A percentile compares a stretch with the other conserved stretches of the same genome.
phyloP scores from a whole-genome alignment of 495 filamentous ascomycete genomes.

The Aspergillus funiculosus region DNA sequence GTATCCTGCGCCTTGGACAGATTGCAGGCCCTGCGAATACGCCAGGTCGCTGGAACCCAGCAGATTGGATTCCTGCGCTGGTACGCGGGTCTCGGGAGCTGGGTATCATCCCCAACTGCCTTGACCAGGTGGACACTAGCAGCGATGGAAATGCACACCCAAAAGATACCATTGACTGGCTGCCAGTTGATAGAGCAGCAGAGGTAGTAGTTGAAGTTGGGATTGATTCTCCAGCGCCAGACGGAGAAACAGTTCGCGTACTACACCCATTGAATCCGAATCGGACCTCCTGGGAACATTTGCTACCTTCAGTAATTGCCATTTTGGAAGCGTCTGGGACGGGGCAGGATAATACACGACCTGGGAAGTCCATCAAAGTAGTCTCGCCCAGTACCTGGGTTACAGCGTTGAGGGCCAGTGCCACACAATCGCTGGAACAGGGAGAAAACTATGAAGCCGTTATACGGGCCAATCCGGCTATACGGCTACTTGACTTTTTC shows the following conservation, averaged over 20 bases:
- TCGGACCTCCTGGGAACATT: not conserved
- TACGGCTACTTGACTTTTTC: conserved; percentile 6
- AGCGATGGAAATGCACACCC: no score
- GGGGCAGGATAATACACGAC: not conserved
- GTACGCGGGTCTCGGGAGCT: conserved; percentile 1
- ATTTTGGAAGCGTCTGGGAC: not conserved
- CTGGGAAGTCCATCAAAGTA: not conserved
- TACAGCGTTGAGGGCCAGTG: not conserved
- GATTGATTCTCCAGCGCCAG: not conserved
- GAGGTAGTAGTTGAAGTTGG: conserved; percentile 3
- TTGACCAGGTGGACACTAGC: not conserved
- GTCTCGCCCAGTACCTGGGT: not conserved
- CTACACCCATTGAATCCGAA: conserved; percentile 2
- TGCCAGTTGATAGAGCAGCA: not conserved
- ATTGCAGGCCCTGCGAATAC: not conserved
- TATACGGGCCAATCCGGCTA: not conserved
- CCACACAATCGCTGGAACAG: not conserved
- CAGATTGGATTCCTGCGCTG: conserved; percentile 4
- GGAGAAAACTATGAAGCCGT: not conserved
- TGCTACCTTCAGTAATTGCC: not conserved
- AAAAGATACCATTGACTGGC: conserved; percentile 4
- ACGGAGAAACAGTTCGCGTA: not conserved
- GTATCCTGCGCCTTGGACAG: conserved; percentile 6
- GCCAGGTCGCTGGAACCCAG: conserved; percentile 3
- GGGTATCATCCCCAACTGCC: not conserved